phyloP scores from a whole-genome alignment of 2,329 filamentous ascomycete species.

The Clarireedia homoeocarpa region DNA sequence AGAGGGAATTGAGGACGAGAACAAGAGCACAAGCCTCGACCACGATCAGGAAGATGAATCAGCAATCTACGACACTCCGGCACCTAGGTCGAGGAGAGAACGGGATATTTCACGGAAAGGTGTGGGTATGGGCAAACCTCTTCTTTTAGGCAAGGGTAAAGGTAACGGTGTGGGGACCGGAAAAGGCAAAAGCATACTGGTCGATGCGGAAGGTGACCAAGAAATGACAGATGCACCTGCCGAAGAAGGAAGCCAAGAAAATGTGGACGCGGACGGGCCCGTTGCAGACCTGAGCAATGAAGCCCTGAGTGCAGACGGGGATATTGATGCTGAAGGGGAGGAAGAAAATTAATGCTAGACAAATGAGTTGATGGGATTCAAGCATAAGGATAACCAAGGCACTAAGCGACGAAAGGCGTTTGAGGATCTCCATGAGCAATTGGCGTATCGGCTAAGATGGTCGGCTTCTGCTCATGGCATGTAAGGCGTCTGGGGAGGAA shows the following conservation, averaged over 20 bases:
- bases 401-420: slow-evolving; percentile 1
- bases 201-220: slow-evolving; percentile 20
- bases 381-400: slow-evolving; percentile 1
- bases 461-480: background rate
- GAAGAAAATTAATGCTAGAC: background rate
- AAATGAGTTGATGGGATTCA: background rate
- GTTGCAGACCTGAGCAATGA: background rate
- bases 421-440: background rate
- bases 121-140: slow-evolving; percentile 25
- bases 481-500: background rate
- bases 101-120: slow-evolving; percentile 15
- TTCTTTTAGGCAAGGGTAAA: slow-evolving; percentile 13
- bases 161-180: slow-evolving; percentile 12
- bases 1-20: slow-evolving; percentile 9
- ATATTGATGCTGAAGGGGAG: background rate
- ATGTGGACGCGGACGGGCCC: background rate
- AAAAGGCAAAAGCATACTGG: slow-evolving; percentile 15
- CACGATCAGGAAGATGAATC: slow-evolving; percentile 20
- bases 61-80: slow-evolving; percentile 25
- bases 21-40: slow-evolving; percentile 12
- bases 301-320: background rate
- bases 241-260: slow-evolving; percentile 5
- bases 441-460: background rate
- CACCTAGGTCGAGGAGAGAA: slow-evolving; percentile 16
- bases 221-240: slow-evolving; percentile 29